Conservation (phyloP, 2,329 filamentous ascomycete genomes). For the Cladosporium velox region DNA sequence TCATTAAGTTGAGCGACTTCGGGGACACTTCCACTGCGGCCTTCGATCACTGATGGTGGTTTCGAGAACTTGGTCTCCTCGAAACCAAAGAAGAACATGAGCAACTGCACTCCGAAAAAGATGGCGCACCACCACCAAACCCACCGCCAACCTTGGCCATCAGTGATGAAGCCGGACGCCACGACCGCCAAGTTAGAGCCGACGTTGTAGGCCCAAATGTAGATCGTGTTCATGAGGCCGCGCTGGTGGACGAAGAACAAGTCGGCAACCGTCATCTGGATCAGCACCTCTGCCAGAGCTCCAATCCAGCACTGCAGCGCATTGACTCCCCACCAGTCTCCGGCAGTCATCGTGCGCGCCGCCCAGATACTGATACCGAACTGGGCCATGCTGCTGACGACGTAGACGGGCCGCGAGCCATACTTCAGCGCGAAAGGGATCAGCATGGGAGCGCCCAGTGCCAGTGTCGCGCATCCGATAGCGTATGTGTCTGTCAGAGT, state of each 20-base stretch:
- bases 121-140: constrained; percentile 52
- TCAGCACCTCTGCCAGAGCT: constrained; percentile 53
- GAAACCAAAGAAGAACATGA: constrained; percentile 48
- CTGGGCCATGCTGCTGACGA: constrained; percentile 51
- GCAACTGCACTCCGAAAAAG: constrained; percentile 40
- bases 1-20: not conserved
- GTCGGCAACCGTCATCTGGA: constrained; percentile 54
- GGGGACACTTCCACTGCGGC: constrained; percentile 27
- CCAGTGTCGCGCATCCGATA: constrained; percentile 48
- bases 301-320: constrained; percentile 48
- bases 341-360: constrained; percentile 45
- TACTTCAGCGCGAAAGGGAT: constrained; percentile 55
- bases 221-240: constrained; percentile 51
- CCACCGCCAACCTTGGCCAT: constrained; percentile 53
- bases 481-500: constrained; percentile 51
- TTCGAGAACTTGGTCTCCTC: constrained; percentile 42
- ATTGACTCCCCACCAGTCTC: constrained; percentile 49
- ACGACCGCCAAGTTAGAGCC: constrained; percentile 44
- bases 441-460: constrained; percentile 52
- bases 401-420: constrained; percentile 54
- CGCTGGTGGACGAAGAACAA: constrained; percentile 50
- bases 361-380: constrained; percentile 53
- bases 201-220: constrained; percentile 42
- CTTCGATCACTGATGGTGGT: constrained; percentile 25
- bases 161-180: constrained; percentile 45